Conservation (phyloP, 2,329 filamentous ascomycete genomes). For the Beauveria sp. region DNA sequence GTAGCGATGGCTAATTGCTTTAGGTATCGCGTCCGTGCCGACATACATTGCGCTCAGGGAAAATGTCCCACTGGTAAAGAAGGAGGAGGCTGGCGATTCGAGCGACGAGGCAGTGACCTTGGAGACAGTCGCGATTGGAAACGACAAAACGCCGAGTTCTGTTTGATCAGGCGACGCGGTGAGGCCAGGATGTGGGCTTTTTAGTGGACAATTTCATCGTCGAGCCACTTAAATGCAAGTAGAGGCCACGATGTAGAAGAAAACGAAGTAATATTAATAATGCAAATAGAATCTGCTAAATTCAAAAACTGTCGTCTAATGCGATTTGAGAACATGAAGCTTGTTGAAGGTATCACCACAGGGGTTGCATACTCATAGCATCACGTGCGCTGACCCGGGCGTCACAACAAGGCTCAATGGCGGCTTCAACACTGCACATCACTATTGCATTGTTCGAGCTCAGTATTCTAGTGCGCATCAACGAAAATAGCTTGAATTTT, state of each 20-base stretch:
- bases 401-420: neutral
- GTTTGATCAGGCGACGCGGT: neutral
- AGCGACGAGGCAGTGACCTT: neutral
- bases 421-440: neutral
- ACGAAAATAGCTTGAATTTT: neutral
- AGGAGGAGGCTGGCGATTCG: neutral
- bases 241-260: neutral
- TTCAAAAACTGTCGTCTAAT: neutral
- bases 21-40: conserved; percentile 19
- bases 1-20: neutral
- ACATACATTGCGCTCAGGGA: conserved; percentile 24
- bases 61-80: conserved; percentile 18
- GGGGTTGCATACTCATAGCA: neutral
- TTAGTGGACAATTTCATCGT: neutral
- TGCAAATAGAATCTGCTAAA: no score
- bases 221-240: neutral
- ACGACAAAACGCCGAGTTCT: neutral
- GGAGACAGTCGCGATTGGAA: neutral
- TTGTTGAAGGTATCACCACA: neutral
- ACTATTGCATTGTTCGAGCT: neutral
- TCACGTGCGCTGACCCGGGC: conserved; percentile 2
- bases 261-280: neutral
- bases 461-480: neutral
- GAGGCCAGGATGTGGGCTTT: neutral
- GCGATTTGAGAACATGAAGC: neutral